A percentile compares a stretch with the other conserved stretches of the same genome.
phyloP scores from a whole-genome alignment of 768 basidiomycete species.

The Tulasnella sp. region DNA sequence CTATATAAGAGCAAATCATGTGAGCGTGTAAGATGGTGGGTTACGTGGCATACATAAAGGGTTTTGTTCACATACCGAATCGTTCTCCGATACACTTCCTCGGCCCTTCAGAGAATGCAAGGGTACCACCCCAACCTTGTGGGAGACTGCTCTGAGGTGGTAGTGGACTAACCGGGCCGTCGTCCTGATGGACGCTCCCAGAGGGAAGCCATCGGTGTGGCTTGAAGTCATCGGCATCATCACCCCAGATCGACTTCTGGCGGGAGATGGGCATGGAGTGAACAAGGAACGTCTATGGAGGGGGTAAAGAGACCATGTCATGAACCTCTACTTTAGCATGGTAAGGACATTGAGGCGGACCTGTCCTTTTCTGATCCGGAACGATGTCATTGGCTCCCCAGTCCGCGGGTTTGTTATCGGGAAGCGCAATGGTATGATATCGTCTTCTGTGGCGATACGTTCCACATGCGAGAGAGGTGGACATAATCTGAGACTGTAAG shows the following conservation, averaged over 20 bases:
- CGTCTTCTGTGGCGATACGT: slow-evolving; percentile 33
- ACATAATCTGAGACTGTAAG: slow-evolving; percentile 34
- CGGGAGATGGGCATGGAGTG: slow-evolving; percentile 30
- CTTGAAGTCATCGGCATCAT: slow-evolving; percentile 28
- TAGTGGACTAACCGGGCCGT: too few species aligned
- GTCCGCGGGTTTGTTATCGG: slow-evolving; percentile 27
- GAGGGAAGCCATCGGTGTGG: slow-evolving; percentile 31
- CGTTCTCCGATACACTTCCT: slow-evolving; percentile 35
- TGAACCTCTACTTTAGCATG: background rate
- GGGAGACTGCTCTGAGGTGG: slow-evolving; percentile 26
- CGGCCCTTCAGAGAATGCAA: slow-evolving; percentile 36
- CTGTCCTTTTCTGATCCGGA: slow-evolving; percentile 32
- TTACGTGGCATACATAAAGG: too few species aligned
- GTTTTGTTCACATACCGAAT: slow-evolving; percentile 20
- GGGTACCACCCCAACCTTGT: slow-evolving; percentile 31
- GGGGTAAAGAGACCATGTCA: background rate
- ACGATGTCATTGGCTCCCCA: slow-evolving; percentile 23
- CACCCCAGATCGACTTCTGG: slow-evolving; percentile 30
- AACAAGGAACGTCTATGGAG: slow-evolving; percentile 31
- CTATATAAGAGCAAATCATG: slow-evolving; percentile 17
- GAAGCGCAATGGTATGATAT: slow-evolving; percentile 33
- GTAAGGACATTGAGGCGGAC: slow-evolving; percentile 18
- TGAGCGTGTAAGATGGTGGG: slow-evolving; percentile 20
- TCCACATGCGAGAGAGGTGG: slow-evolving; percentile 34
- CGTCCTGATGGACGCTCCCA: too few species aligned